A percentile compares a stretch with the other conserved stretches of the same genome.
phyloP scores from a whole-genome alignment of 1,284 basidiomycete genomes.

The Mycena sp. region DNA sequence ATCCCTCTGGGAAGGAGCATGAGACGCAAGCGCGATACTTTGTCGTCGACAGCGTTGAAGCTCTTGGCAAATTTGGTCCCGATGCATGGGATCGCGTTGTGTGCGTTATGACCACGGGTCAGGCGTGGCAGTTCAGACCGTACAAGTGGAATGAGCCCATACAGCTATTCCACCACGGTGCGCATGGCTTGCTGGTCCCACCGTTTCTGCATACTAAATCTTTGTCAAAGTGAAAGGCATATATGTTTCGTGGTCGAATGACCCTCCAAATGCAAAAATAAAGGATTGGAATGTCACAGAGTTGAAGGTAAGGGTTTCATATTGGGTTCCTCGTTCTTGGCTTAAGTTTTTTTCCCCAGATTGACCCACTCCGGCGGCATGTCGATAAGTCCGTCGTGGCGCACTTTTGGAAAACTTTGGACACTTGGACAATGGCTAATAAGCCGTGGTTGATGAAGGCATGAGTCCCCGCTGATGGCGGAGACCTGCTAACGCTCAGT shows the following conservation, averaged over 20 bases:
- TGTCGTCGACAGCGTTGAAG: conserved; percentile 93
- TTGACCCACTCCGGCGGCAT: conserved; percentile 90
- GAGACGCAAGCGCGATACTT: conserved; percentile 64
- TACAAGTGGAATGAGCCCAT: conserved; percentile 97
- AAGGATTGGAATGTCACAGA: conserved; percentile 98
- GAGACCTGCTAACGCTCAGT: too few species aligned
- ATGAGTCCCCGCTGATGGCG: too few species aligned
- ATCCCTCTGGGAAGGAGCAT: conserved; percentile 57
- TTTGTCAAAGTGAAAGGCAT: conserved; percentile 82
- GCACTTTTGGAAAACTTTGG: conserved; percentile 93
- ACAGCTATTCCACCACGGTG: conserved; percentile 92
- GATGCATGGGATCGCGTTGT: conserved; percentile 97
- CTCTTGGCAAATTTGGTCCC: conserved; percentile 88
- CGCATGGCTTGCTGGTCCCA: conserved; percentile 32
- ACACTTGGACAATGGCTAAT: conserved; percentile 83
- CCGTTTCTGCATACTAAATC: background rate
- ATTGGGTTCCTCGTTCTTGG: background rate
- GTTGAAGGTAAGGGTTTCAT: conserved; percentile 71
- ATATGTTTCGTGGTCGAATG: conserved; percentile 93
- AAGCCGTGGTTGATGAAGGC: conserved; percentile 77
- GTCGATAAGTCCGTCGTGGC: conserved; percentile 96
- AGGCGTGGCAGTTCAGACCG: conserved; percentile 96
- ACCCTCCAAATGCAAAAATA: conserved; percentile 87
- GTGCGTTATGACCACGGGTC: conserved; percentile 97
- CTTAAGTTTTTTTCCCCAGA: conserved; percentile 57